Percentiles rank a stretch among this genome's conserved stretches.
phyloP scores from a whole-genome alignment of 1,284 basidiomycete genomes.

The Puccinia horiana region DNA sequence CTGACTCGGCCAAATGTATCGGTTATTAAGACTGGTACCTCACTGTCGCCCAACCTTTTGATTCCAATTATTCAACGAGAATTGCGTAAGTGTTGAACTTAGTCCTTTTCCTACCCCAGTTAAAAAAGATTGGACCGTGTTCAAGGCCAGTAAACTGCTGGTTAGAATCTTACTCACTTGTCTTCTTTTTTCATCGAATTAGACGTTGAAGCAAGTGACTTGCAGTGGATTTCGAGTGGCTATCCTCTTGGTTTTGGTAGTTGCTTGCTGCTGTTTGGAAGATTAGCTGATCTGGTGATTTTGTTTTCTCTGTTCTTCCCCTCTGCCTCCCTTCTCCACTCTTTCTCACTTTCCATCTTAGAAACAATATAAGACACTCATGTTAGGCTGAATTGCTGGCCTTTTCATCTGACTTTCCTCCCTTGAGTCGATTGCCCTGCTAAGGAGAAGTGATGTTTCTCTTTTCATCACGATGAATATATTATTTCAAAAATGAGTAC shows the following conservation, averaged over 20 bases:
- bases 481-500: too few relatives aligned
- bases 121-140: too few relatives aligned
- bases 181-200: background rate
- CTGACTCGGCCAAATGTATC: too few relatives aligned
- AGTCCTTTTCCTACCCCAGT: background rate
- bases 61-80: conserved; percentile 39
- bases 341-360: too few relatives aligned
- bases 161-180: background rate
- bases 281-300: conserved; percentile 41
- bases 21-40: conserved; percentile 14
- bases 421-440: too few relatives aligned
- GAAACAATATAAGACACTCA: too few relatives aligned
- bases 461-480: too few relatives aligned
- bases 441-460: too few relatives aligned
- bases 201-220: conserved; percentile 30
- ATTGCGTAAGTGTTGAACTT: conserved; percentile 12
- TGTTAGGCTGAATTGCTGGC: too few relatives aligned
- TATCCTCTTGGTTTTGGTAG: conserved; percentile 31
- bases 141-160: background rate
- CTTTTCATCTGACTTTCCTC: too few relatives aligned
- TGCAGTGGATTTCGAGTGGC: conserved; percentile 37
- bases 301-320: too few relatives aligned
- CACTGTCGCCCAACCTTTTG: conserved; percentile 27
- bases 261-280: conserved; percentile 31
- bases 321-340: too few relatives aligned